These are phyloP conservation scores for Ogataea zsoltii DNA, from an alignment of 805 yeast genomes.

Conservation along the genomic window DNA sequence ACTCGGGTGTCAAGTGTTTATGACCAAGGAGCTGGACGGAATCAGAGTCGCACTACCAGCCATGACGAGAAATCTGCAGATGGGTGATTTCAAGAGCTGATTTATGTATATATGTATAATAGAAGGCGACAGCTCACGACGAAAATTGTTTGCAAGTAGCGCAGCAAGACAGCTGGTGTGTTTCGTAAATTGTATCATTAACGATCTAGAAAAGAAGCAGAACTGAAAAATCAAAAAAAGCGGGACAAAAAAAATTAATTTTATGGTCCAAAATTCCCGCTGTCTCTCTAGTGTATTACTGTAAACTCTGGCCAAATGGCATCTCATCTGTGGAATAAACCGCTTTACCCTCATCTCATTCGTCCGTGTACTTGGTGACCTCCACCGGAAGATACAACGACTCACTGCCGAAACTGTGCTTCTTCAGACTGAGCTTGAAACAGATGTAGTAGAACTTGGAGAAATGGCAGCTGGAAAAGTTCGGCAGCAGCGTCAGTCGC, in stretches of 20 bases:
- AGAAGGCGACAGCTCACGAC: too few species aligned
- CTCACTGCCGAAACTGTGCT: slow-evolving; percentile 16
- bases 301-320: too few species aligned
- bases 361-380: slow-evolving; percentile 21
- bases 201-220: too few species aligned
- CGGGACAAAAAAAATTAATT: too few species aligned
- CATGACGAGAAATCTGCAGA: slow-evolving; percentile 91
- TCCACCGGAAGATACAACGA: slow-evolving; percentile 23
- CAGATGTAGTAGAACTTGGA: slow-evolving; percentile 21
- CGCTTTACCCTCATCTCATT: background rate
- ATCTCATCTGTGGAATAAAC: background rate
- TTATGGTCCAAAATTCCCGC: too few species aligned
- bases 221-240: too few species aligned
- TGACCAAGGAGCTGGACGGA: slow-evolving; percentile 91
- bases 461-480: slow-evolving; percentile 22
- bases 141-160: too few species aligned
- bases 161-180: too few species aligned
- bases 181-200: too few species aligned
- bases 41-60: slow-evolving; percentile 94
- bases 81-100: slow-evolving; percentile 65
- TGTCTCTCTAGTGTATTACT: too few species aligned
- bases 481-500: slow-evolving; percentile 21
- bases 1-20: slow-evolving; percentile 88
- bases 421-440: slow-evolving; percentile 18
- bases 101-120: background rate